phyloP scores from a whole-genome alignment of 2,329 filamentous ascomycete genomes.

The Epicoccum nigrum region DNA sequence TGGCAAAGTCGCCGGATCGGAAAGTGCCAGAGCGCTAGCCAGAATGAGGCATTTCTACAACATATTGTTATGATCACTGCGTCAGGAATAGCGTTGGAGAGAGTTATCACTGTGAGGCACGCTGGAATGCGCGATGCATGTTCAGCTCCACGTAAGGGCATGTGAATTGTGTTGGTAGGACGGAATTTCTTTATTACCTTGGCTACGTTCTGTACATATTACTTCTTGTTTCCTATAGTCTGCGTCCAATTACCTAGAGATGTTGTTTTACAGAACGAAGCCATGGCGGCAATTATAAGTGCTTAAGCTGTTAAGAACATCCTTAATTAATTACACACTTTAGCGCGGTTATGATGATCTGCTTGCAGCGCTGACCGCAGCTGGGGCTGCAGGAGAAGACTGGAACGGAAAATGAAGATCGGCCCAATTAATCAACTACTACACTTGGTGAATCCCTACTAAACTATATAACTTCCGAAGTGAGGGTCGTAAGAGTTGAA shows the following conservation, averaged over 20 bases:
- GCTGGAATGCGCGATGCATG: too few relatives aligned
- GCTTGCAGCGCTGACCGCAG: not conserved
- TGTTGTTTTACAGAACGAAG: not conserved
- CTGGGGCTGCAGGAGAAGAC: not conserved
- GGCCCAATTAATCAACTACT: not conserved
- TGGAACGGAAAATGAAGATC: not conserved
- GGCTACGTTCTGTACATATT: too few relatives aligned
- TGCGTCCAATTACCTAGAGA: too few relatives aligned
- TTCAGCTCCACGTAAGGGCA: too few relatives aligned
- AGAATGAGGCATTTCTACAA: not conserved
- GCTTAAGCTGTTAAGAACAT: not conserved
- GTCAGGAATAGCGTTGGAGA: too few relatives aligned
- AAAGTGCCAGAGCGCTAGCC: not conserved
- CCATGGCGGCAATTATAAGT: not conserved
- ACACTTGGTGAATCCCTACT: not conserved
- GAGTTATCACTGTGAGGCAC: too few relatives aligned
- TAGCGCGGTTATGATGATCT: not conserved
- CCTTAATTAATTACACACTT: not conserved
- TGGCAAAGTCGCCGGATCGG: too few relatives aligned
- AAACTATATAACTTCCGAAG: not conserved
- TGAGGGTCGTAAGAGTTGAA: not conserved
- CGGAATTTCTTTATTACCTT: too few relatives aligned
- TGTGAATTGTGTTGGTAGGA: too few relatives aligned
- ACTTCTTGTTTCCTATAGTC: too few relatives aligned
- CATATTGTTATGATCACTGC: not conserved